Evolutionary conservation across 148 eudicot genomes (phyloP), one percentile per base, ranked within the genome.

Genomic region (Amaranthus hypochondriacus): DNA sequence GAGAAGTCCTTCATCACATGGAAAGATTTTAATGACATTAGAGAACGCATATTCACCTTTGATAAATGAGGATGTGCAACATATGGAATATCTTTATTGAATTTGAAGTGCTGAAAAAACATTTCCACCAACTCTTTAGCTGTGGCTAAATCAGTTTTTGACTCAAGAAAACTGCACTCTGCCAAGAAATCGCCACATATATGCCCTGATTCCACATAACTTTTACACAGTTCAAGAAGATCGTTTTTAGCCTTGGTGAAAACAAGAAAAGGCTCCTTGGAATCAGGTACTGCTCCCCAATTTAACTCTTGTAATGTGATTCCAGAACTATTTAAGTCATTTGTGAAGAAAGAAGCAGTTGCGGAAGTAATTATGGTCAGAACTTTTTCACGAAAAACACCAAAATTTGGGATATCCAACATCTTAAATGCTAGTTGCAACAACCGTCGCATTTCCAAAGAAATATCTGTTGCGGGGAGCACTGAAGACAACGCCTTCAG

Each of bases 111-210:
- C 56, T 71, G 79, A 54, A 82, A 72, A 51, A 96, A 79, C 75
- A 66, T 64, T 52, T 92, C 88, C 80, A 88, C 85, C 79, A 96
- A 78, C 73, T 90, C 86, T 82, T 89, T 90, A 15, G 97, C 81
- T 69, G 87, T 73, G 49, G 81, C 85, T 67, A 84, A 61, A 75
- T 82, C 90, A 62, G 77, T 81, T 76, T 85, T 96, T 78, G 77
- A 77, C 68, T 92, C 97, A 66, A 89, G 72, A 83, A 77, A 84
- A 76, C 74, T 80, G 80, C 84, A 80, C 47, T 87, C 97, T 68
- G 47, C 75, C 63, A 81, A 77, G 76, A 77, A 75, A 71, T 86
- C 90, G 72, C 80, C 78, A 55, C 73, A 56, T 49, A 70, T 66
- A 52, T 66, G 73, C 49, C 86, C 85, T 13, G 86, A 72, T 69